Evolutionary conservation across 768 basidiomycete genomes (phyloP), one percentile per base, ranked within the genome.

Genomic region (Tephrocybe sp.): DNA sequence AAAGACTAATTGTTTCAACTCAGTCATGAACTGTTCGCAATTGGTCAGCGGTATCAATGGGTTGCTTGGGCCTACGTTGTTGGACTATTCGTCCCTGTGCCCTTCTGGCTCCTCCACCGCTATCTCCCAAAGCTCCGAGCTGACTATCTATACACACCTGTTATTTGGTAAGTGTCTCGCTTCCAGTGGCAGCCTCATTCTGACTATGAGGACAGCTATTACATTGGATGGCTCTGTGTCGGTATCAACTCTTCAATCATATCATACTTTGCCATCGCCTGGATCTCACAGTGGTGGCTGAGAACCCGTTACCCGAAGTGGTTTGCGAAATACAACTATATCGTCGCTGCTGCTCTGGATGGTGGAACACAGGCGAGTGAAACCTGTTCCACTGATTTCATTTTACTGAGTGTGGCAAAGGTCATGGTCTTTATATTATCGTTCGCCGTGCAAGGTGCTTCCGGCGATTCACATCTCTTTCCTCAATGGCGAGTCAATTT

Each of bases 401-500:
- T 34, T 16, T 19, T 26, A 20, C 17, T 43, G 31, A 54, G 55
- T 60, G 67, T 62, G 68, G 14, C 62, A 65, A 71, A 80, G 62
- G 77, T 82, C 14, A 82, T 82, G 79, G 71, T 77, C 30, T 78
- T 78, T 62, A 67, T 81, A 16, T 66, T 76, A 8, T 78, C 80
- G 1, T 62, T 79, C 66, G 58, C 78, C 0, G 77, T 82, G 3
- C 75, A 76, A 49, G 82, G 82, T 17, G 80, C 75, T 3, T 69
- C 72, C 11, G 79, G 80, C 2, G 61, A 64, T 12, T 60, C 77
- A 0, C 74, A 80, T 55, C 59, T 73, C 19, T 82, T 82, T 69
- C 77, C 80, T 9, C 61, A 66, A 55, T 81, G 79, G 81, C 65
- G 31, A 39, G 57, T 38, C 17, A 3, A n/a, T 2, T 36, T 14